These are phyloP conservation scores for Euphorbia lathyris DNA, from an alignment of 345 rosid genomes.

Conservation along the genomic window DNA sequence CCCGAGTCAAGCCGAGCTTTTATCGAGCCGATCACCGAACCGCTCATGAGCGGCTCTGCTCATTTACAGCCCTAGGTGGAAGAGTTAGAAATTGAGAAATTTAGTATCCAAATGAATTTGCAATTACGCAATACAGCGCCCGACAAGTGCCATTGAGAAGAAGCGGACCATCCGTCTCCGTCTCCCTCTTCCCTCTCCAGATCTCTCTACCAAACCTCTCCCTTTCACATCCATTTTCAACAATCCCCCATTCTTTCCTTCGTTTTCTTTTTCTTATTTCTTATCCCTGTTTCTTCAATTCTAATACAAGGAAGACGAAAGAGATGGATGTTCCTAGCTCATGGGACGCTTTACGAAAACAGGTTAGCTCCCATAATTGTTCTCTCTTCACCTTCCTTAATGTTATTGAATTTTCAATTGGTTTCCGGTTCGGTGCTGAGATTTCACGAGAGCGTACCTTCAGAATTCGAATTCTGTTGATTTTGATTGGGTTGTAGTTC, in stretches of 20 bases:
- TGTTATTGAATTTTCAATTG: neutral
- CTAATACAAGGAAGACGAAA: no score
- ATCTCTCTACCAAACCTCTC: no score
- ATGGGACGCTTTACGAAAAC: slow-evolving; percentile 92
- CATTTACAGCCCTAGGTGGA: no score
- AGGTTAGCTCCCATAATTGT: slow-evolving; percentile 37
- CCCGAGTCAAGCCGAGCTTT: no score
- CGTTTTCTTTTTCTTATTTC: no score
- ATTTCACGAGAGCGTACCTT: neutral
- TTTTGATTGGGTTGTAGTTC: neutral
- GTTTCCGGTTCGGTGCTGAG: slow-evolving; percentile 3
- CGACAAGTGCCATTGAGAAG: neutral
- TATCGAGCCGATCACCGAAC: no score
- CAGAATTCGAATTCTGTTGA: neutral
- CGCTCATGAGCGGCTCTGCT: no score
- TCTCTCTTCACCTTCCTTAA: no score
- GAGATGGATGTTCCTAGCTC: slow-evolving; percentile 78
- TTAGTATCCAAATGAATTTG: neutral
- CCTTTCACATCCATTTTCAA: no score
- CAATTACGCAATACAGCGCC: slow-evolving; percentile 7
- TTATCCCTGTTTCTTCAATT: no score
- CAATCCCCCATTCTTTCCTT: neutral
- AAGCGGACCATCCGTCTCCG: slow-evolving; percentile 6
- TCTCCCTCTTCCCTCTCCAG: neutral
- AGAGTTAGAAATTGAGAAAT: no score